Conservation (phyloP, 495 filamentous ascomycete species). For the Penicillium steckii region DNA sequence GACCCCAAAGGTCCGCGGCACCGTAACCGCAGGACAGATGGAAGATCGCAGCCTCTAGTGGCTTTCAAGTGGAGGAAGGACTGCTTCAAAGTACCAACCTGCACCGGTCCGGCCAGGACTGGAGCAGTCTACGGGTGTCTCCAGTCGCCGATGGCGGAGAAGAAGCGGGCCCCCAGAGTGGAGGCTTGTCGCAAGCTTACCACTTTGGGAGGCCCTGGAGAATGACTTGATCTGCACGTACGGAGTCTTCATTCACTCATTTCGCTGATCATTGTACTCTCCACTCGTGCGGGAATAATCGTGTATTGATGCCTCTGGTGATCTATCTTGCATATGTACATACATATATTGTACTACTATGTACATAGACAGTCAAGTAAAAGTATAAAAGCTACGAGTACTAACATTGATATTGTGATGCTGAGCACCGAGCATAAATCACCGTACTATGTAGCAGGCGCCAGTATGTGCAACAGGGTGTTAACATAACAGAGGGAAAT, state of each 20-base stretch:
- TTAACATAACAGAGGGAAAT: too few species aligned
- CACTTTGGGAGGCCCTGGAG: conserved; percentile 1
- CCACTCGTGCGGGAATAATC: conserved; percentile 6
- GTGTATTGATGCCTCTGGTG: background rate
- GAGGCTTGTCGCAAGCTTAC: conserved; percentile 16
- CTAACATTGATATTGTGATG: too few species aligned
- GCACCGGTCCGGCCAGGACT: conserved; percentile 6
- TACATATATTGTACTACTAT: too few species aligned
- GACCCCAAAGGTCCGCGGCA: conserved; percentile 3
- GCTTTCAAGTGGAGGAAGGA: conserved; percentile 1
- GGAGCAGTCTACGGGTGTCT: conserved; percentile 7
- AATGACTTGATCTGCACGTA: conserved; percentile 3
- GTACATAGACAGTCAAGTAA: too few species aligned
- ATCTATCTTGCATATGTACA: background rate
- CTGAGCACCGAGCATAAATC: too few species aligned
- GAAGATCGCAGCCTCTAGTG: conserved; percentile 14
- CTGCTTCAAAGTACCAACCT: background rate
- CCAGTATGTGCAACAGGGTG: too few species aligned
- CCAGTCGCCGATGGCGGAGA: conserved; percentile 20
- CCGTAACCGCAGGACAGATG: background rate
- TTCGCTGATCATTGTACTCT: background rate
- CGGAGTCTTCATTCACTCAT: too few species aligned
- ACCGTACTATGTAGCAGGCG: too few species aligned
- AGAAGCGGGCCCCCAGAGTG: conserved; percentile 12
- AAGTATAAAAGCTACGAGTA: too few species aligned